A percentile compares a stretch with the other conserved stretches of the same genome.
Evolutionary conservation across 306 rosid genomes (phyloP).

Genomic region (Chamaecrista fasciculata): DNA sequence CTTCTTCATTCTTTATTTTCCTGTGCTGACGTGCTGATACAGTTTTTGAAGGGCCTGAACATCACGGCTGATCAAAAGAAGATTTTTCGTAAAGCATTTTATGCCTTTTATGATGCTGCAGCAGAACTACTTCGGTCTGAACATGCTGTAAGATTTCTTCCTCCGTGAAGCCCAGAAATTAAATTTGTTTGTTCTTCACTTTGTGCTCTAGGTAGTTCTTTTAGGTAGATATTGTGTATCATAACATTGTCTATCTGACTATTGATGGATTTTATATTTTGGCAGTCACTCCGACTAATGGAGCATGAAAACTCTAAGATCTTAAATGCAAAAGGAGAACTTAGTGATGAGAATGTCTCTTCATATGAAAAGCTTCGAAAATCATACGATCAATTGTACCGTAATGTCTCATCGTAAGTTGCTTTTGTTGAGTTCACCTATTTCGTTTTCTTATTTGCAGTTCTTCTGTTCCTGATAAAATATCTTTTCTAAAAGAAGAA

Average conservation of each 20-base stretch:
- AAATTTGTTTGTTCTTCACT: constrained; percentile 15
- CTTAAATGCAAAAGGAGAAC: constrained; percentile 95
- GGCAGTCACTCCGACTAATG: constrained; percentile 89
- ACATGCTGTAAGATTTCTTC: constrained; percentile 72
- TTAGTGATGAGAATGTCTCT: constrained; percentile 79
- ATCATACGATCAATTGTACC: constrained; percentile 84
- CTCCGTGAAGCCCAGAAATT: background rate
- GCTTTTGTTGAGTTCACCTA: background rate
- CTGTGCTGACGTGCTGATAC: constrained; percentile 43
- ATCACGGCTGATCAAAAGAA: constrained; percentile 91
- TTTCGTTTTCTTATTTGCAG: constrained; percentile 14
- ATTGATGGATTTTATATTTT: constrained; percentile 31
- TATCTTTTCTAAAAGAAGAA: background rate
- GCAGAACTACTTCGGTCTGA: constrained; percentile 92
- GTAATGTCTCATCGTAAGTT: constrained; percentile 93
- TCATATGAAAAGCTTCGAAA: constrained; percentile 95
- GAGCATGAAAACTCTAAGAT: constrained; percentile 95
- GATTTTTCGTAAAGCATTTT: constrained; percentile 72
- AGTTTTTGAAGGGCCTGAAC: constrained; percentile 90
- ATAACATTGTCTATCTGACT: constrained; percentile 15
- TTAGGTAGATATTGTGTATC: constrained; percentile 9
- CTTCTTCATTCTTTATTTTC: constrained; percentile 26
- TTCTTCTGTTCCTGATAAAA: background rate
- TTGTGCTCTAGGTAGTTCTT: constrained; percentile 1
- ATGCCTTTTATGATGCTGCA: constrained; percentile 80